Conservation (phyloP, 176 grass and related monocot genomes). For the Alloteropsis semialata region DNA sequence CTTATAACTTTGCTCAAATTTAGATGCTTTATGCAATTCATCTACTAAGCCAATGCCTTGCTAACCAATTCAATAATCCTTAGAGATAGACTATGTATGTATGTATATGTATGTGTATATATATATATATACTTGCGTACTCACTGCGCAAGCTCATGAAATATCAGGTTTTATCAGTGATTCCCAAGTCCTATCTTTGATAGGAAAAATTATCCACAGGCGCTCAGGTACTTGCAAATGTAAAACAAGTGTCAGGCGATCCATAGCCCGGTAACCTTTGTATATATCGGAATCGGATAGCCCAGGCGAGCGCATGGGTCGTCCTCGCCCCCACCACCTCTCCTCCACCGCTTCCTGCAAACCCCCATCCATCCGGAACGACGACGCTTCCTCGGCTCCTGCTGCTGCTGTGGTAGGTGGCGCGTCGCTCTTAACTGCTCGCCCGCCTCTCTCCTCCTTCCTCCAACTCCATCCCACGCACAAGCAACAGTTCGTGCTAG, state of each 20-base stretch:
- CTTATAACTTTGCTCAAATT: too few relatives aligned
- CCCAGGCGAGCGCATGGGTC: neutral
- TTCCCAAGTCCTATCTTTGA: too few relatives aligned
- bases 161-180: too few relatives aligned
- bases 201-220: too few relatives aligned
- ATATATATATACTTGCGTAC: too few relatives aligned
- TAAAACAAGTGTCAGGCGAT: neutral
- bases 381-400: constrained; percentile 17
- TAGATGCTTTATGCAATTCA: too few relatives aligned
- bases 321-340: neutral
- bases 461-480: neutral
- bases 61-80: too few relatives aligned
- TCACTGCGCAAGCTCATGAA: too few relatives aligned
- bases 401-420: constrained; percentile 7
- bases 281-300: neutral
- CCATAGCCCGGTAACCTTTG: neutral
- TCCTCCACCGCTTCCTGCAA: neutral
- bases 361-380: neutral
- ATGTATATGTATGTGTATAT: too few relatives aligned
- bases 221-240: too few relatives aligned
- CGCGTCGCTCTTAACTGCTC: constrained; percentile 31
- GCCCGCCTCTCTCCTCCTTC: neutral
- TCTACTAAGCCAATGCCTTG: too few relatives aligned
- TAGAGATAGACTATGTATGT: too few relatives aligned
- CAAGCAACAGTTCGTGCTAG: neutral